These are phyloP conservation scores for Penicillium sp. DNA, from an alignment of 2,329 filamentous ascomycete genomes.

Conservation along the genomic window DNA sequence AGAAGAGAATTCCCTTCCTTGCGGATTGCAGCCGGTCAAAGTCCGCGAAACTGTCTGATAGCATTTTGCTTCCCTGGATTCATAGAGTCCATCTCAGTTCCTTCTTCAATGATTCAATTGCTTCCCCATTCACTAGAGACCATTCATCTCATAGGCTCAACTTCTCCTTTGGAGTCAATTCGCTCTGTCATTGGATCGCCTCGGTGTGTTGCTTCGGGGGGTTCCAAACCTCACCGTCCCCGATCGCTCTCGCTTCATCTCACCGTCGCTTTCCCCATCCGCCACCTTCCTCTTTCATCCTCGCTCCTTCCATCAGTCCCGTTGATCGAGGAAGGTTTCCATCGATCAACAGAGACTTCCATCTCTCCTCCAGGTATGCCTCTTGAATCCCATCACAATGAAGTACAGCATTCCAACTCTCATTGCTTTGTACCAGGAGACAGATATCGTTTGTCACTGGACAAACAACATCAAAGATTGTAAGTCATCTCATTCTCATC, in stretches of 20 bases:
- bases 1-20: slow-evolving; percentile 34
- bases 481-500: slow-evolving; percentile 18
- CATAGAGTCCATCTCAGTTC: too few species aligned
- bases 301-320: not conserved
- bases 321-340: not conserved
- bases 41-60: slow-evolving; percentile 46
- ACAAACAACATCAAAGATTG: slow-evolving; percentile 27
- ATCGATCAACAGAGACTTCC: not conserved
- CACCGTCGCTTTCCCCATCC: too few species aligned
- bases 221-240: not conserved
- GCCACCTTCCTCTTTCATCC: too few species aligned
- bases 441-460: slow-evolving; percentile 24
- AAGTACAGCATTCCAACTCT: slow-evolving; percentile 38
- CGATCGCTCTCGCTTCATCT: not conserved
- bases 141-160: too few species aligned
- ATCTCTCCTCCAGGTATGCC: slow-evolving; percentile 1
- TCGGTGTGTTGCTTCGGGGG: too few species aligned
- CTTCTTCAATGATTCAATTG: too few species aligned
- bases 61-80: too few species aligned
- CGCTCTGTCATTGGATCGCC: too few species aligned
- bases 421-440: slow-evolving; percentile 30
- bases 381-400: slow-evolving; percentile 17
- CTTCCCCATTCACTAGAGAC: too few species aligned
- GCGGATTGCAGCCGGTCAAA: slow-evolving; percentile 41
- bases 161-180: too few species aligned